Base-by-base conservation (phyloP, 176 grass and related monocot species). In the Eleusine coracana region DNA sequence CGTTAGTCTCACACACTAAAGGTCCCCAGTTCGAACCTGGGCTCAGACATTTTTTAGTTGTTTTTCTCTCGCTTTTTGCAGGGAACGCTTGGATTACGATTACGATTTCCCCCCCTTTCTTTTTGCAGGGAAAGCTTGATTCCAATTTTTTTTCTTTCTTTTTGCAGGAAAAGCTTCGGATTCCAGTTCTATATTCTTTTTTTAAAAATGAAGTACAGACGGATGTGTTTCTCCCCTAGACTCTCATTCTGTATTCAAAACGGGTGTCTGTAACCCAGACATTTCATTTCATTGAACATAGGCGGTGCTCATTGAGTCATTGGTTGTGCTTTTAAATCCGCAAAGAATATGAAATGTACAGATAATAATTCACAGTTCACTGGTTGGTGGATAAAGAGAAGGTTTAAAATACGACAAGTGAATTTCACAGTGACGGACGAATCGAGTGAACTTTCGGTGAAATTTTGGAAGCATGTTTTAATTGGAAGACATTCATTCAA, bases 1-100 rank as follows among this genome's bases (percentile, higher is more conserved):
- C 82, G 86, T 73, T 89, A 87, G 84, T 89, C 87, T 78, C 70
- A 89, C 83, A 92, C 83, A 90, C 87, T 87, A 92, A 75, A 92
- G 87, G 88, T 88, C 88, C 88, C 91, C 91, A 88, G 91, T 90
- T 93, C 87, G 91, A 93, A 74, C 87, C 84, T 86, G 87, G 85
- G 84, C 87, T 84, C 81, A 80, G 81, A 89, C 87, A 89, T 0
- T 2, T 34, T 34, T 34, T 34, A 2, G 31, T 34, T 34, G 31
- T 11, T 29, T 13, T 60, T 59, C 8, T 3, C 13, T 29, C 4
- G 0, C 29, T 1, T 0, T 63, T 0, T 63, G 10, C 59, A 42
- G 40, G 31, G 31, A 34, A 34, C 31, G 31, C 31, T 34, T 34
- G 31, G 13, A 0, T 58, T 34, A 34, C 31, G 31, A 34, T 34